Conservation (phyloP, 805 yeast species). For the Saturnispora bothae region DNA sequence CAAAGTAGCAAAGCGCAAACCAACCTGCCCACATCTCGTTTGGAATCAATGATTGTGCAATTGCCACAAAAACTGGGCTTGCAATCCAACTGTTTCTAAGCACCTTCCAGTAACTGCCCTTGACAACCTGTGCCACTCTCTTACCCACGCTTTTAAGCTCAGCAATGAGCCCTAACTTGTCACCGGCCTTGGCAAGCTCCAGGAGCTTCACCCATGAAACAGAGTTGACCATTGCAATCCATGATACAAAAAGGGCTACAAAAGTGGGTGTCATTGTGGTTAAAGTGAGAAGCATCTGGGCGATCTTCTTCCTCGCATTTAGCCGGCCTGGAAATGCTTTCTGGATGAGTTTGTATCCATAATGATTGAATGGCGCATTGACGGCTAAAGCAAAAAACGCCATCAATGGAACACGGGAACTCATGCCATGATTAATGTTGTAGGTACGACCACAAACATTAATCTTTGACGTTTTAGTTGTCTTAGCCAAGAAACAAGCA, state of each 20-base stretch:
- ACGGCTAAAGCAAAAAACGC: constrained; percentile 44
- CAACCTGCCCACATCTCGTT: constrained; percentile 59
- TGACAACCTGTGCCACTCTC: constrained; percentile 23
- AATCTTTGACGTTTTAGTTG: constrained; percentile 18
- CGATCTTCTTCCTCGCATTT: constrained; percentile 29
- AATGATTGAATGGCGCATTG: constrained; percentile 50
- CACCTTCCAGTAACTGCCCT: constrained; percentile 35
- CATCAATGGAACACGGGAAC: constrained; percentile 40
- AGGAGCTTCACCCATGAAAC: constrained; percentile 5
- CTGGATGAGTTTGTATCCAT: constrained; percentile 38
- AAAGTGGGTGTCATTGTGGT: constrained; percentile 46
- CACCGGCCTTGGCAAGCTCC: background rate
- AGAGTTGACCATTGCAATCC: constrained; percentile 41
- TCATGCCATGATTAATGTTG: constrained; percentile 31
- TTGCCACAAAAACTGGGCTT: constrained; percentile 37
- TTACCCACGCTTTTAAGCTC: constrained; percentile 13
- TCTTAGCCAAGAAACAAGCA: constrained; percentile 42
- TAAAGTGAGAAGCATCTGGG: constrained; percentile 43
- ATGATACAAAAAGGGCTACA: constrained; percentile 37
- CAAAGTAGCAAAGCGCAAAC: constrained; percentile 45
- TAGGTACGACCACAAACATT: constrained; percentile 13
- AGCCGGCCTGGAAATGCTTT: constrained; percentile 34
- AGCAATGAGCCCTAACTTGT: constrained; percentile 8
- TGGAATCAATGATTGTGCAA: constrained; percentile 47
- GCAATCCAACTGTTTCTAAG: constrained; percentile 46